Evolutionary conservation across 2,329 filamentous ascomycete genomes (phyloP).

Genomic region (Gyromitra esculenta): DNA sequence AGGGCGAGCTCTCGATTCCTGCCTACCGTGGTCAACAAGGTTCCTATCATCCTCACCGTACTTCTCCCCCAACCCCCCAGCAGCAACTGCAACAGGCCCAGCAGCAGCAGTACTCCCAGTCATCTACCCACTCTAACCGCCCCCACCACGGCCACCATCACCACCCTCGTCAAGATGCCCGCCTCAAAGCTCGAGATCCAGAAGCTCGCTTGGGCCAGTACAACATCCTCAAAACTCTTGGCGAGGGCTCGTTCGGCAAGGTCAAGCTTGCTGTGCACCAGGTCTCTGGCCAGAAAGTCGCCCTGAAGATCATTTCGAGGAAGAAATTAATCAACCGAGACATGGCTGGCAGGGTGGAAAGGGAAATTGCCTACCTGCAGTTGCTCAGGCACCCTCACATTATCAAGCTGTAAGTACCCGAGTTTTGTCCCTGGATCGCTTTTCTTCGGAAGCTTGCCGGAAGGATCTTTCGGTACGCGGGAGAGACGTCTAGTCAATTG

Average conservation of each 20-base stretch:
- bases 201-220: conserved; percentile 92
- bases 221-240: conserved; percentile 86
- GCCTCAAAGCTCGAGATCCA: conserved; percentile 66
- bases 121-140: conserved; percentile 41
- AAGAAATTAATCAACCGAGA: conserved; percentile 96
- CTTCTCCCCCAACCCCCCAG: conserved; percentile 33
- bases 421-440: conserved; percentile 8
- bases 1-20: conserved; percentile 53
- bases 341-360: conserved; percentile 96
- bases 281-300: conserved; percentile 92
- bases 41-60: conserved; percentile 31
- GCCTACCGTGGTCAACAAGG: conserved; percentile 48
- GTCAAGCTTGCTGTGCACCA: conserved; percentile 96
- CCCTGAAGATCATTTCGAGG: conserved; percentile 95
- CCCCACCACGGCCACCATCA: conserved; percentile 39
- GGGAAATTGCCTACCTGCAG: conserved; percentile 98
- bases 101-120: conserved; percentile 37
- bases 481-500: conserved; percentile 53
- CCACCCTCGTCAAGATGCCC: conserved; percentile 27
- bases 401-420: conserved; percentile 83
- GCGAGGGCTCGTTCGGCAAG: conserved; percentile 97
- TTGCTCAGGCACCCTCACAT: conserved; percentile 96
- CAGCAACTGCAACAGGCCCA: conserved; percentile 23
- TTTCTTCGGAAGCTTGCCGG: conserved; percentile 2
- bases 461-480: conserved; percentile 8